Percentiles rank a stretch among this genome's conserved stretches.
phyloP scores from a whole-genome alignment of 2,329 filamentous ascomycete species.

The Colletotrichum trifolii region DNA sequence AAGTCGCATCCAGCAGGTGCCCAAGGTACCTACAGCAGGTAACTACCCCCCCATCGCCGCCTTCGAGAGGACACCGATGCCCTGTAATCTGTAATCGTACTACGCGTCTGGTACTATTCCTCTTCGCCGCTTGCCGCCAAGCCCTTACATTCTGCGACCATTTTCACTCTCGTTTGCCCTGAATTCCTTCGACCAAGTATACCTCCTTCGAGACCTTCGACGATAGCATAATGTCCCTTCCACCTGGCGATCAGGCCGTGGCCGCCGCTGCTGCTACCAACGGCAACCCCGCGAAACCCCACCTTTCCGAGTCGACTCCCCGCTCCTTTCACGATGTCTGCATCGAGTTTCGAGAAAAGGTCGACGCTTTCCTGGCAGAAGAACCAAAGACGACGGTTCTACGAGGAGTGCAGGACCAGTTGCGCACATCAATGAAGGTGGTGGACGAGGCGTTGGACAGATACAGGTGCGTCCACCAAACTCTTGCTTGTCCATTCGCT shows the following conservation, averaged over 20 bases:
- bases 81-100: slow-evolving; percentile 8
- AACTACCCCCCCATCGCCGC: slow-evolving; percentile 24
- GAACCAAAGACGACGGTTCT: slow-evolving; percentile 67
- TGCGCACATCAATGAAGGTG: slow-evolving; percentile 76
- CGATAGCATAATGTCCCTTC: slow-evolving; percentile 12
- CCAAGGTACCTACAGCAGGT: slow-evolving; percentile 14
- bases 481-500: slow-evolving; percentile 2
- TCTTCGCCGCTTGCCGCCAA: slow-evolving; percentile 4
- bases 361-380: slow-evolving; percentile 74
- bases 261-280: slow-evolving; percentile 16
- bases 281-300: slow-evolving; percentile 35
- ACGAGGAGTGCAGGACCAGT: slow-evolving; percentile 77
- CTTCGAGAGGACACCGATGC: slow-evolving; percentile 32
- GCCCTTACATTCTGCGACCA: background rate
- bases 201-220: background rate
- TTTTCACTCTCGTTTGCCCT: background rate
- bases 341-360: slow-evolving; percentile 65
- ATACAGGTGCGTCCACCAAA: slow-evolving; percentile 71
- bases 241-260: slow-evolving; percentile 23
- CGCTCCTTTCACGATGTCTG: slow-evolving; percentile 53
- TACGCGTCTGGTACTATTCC: background rate
- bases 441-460: slow-evolving; percentile 79
- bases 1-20: slow-evolving; percentile 10
- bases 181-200: background rate
- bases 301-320: slow-evolving; percentile 30